These are phyloP conservation scores for Hericium coralloides DNA, from an alignment of 768 basidiomycete species.

Conservation along the genomic window DNA sequence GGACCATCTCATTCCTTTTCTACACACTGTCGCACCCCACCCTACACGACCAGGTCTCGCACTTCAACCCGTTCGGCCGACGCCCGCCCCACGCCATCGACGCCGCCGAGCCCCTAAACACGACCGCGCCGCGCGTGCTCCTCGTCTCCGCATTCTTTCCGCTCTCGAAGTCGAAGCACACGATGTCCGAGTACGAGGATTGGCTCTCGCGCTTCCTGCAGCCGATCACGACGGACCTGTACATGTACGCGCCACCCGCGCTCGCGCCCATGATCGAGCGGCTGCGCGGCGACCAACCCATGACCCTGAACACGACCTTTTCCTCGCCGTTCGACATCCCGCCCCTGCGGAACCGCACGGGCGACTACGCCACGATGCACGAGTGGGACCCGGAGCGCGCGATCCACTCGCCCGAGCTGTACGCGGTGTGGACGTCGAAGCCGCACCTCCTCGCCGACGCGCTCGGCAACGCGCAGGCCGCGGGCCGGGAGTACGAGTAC, in stretches of 20 bases:
- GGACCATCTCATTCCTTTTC: background rate
- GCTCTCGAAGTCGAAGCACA: background rate
- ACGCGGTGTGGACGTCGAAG: conserved; percentile 49
- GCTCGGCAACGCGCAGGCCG: conserved; percentile 17
- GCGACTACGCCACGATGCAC: conserved; percentile 34
- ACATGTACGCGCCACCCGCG: conserved; percentile 41
- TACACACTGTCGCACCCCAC: background rate
- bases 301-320: conserved; percentile 38
- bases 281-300: conserved; percentile 24
- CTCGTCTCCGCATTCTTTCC: background rate
- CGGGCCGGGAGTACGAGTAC: conserved; percentile 34
- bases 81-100: background rate
- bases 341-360: conserved; percentile 27
- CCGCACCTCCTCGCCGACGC: conserved; percentile 40
- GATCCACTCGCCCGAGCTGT: conserved; percentile 38
- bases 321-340: conserved; percentile 38
- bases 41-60: background rate
- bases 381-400: conserved; percentile 33
- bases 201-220: background rate
- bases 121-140: background rate
- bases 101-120: background rate
- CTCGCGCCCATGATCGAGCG: conserved; percentile 25
- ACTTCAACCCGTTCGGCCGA: background rate
- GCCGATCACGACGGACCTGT: conserved; percentile 13
- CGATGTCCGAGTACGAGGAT: background rate